Conservation (phyloP, 2,329 filamentous ascomycete species). For the Calonectria crousiana region DNA sequence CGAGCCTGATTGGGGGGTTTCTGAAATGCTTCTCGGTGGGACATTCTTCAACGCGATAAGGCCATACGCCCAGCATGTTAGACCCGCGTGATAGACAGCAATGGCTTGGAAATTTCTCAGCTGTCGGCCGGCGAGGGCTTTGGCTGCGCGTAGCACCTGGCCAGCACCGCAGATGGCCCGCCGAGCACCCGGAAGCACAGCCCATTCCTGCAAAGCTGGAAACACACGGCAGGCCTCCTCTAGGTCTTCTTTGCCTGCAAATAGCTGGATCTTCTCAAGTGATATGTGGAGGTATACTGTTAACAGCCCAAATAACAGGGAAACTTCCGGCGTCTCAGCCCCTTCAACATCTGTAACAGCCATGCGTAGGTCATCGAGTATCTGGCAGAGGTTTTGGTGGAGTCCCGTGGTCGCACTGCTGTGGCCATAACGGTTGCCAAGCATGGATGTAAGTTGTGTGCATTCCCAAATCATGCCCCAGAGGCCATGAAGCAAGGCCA, state of each 20-base stretch:
- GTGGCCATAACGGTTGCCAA: neutral
- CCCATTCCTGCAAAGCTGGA: neutral
- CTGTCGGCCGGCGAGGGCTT: neutral
- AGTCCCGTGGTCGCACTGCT: neutral
- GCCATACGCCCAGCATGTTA: neutral
- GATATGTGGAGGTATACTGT: neutral
- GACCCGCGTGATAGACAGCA: neutral
- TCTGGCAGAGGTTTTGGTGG: neutral
- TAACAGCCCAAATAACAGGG: neutral
- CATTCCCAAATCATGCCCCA: slow-evolving; percentile 3
- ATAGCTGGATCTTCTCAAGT: neutral
- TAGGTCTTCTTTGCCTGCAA: neutral
- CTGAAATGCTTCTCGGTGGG: neutral
- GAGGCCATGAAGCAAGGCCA: neutral
- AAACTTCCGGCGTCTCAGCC: neutral
- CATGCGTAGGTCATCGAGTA: neutral
- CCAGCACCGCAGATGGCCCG: neutral
- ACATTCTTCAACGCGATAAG: neutral
- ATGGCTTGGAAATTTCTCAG: neutral
- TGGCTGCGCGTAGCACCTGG: neutral
- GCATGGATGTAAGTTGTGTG: neutral
- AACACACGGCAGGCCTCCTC: neutral
- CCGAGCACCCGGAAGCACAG: neutral
- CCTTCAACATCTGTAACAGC: neutral
- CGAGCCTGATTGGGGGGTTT: neutral